These are phyloP conservation scores for Lichtheimia hyalospora DNA, from an alignment of 371 early-diverging fungal species.

Conservation along the genomic window DNA sequence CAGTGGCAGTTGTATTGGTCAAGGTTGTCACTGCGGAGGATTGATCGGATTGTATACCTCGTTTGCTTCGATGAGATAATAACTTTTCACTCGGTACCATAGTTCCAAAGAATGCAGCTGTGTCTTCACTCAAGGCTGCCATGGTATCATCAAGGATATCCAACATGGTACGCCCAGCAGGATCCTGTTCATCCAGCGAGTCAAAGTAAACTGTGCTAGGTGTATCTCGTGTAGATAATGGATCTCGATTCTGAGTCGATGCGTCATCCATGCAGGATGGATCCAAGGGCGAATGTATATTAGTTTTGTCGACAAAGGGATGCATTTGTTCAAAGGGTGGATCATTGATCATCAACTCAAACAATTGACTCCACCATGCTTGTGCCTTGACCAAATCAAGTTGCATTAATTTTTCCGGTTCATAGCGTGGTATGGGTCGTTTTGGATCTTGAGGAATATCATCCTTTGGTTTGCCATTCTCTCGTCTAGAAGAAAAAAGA, in stretches of 20 bases:
- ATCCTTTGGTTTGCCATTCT: neutral
- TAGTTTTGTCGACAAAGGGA: no score
- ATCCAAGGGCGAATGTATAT: neutral
- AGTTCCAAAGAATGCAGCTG: neutral
- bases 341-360: conserved; percentile 23
- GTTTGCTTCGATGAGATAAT: no score
- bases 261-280: neutral
- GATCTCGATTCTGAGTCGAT: neutral
- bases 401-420: conserved; percentile 27
- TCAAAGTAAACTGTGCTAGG: neutral
- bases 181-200: neutral
- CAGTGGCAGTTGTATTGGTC: no score
- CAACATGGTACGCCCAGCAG: neutral
- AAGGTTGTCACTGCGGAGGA: no score
- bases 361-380: conserved; percentile 23
- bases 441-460: neutral
- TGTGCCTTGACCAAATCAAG: conserved; percentile 26
- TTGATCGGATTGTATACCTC: no score
- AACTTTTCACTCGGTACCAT: neutral
- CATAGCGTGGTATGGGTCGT: conserved; percentile 2
- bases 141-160: neutral
- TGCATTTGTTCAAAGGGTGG: neutral
- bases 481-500: neutral
- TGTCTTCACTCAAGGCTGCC: neutral
- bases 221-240: no score